Conservation (phyloP, 805 yeast genomes). For the Yarrowia porcina region DNA sequence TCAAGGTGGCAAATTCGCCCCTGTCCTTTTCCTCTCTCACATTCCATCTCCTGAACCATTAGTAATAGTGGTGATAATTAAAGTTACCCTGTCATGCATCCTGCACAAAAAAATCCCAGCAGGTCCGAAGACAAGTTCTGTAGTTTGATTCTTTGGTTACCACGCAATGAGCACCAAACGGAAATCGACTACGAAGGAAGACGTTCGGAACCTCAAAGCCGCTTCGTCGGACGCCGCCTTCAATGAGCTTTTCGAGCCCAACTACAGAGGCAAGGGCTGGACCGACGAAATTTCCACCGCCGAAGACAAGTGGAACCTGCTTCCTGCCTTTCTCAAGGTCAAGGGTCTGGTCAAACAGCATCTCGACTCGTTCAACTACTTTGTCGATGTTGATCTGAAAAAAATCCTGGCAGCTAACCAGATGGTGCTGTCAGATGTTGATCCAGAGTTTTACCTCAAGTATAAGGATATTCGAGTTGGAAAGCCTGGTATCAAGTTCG, state of each 20-base stretch:
- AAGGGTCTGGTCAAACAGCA: slow-evolving; percentile 97
- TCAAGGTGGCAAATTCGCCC: neutral
- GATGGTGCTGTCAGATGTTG: slow-evolving; percentile 85
- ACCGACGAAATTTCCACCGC: slow-evolving; percentile 89
- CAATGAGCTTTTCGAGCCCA: slow-evolving; percentile 72
- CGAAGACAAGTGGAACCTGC: slow-evolving; percentile 86
- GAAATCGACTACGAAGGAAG: slow-evolving; percentile 5
- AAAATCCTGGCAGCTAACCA: slow-evolving; percentile 92
- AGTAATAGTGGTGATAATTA: neutral
- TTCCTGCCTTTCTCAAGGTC: slow-evolving; percentile 93
- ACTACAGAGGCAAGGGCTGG: slow-evolving; percentile 78
- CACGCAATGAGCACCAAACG: slow-evolving; percentile 18
- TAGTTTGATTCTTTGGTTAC: neutral
- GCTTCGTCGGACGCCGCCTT: slow-evolving; percentile 40
- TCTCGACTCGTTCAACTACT: slow-evolving; percentile 95
- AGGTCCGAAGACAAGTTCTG: neutral
- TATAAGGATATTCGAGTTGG: slow-evolving; percentile 94
- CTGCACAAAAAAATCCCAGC: slow-evolving; percentile 18
- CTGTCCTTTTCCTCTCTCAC: neutral
- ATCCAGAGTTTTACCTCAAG: slow-evolving; percentile 92
- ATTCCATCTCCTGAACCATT: neutral
- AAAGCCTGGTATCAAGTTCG: slow-evolving; percentile 39
- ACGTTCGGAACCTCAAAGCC: neutral
- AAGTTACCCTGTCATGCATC: slow-evolving; percentile 20
- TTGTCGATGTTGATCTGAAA: slow-evolving; percentile 88